phyloP scores from a whole-genome alignment of 768 basidiomycete genomes.

The Kwoniella pini region DNA sequence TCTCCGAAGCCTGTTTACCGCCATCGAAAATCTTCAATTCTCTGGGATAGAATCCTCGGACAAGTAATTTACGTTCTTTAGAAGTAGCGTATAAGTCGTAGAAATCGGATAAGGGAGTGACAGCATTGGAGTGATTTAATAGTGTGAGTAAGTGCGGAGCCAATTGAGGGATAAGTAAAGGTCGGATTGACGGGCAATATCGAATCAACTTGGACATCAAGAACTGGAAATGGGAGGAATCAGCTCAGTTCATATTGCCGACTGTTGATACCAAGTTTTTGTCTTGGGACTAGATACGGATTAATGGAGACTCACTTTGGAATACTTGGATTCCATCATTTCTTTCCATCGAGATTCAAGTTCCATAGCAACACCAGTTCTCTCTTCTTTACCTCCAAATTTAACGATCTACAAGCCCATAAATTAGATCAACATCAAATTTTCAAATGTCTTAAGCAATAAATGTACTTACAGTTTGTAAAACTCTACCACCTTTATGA shows the following conservation, averaged over 20 bases:
- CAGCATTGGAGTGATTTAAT: conserved; percentile 80
- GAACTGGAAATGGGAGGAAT: too few relatives aligned
- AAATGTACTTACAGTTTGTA: conserved; percentile 60
- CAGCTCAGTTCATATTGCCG: too few relatives aligned
- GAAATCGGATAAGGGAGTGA: conserved; percentile 78
- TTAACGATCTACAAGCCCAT: conserved; percentile 68
- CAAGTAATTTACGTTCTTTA: conserved; percentile 74
- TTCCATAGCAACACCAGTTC: conserved; percentile 78
- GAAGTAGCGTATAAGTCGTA: conserved; percentile 85
- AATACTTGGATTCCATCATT: conserved; percentile 83
- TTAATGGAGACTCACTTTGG: conserved; percentile 61
- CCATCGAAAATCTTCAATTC: conserved; percentile 71
- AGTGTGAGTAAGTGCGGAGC: conserved; percentile 72
- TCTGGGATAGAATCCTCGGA: conserved; percentile 88
- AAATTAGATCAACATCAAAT: not conserved
- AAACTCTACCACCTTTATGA: conserved; percentile 75
- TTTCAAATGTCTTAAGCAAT: not conserved
- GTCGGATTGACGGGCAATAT: conserved; percentile 67
- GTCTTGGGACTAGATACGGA: not conserved
- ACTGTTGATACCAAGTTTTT: not conserved
- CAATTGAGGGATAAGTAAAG: conserved; percentile 75
- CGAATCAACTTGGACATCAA: conserved; percentile 52
- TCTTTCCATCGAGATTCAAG: conserved; percentile 76
- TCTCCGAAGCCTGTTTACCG: conserved; percentile 39
- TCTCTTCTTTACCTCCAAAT: conserved; percentile 70